These are phyloP conservation scores for Melastoma malabathricum DNA, from an alignment of 345 rosid genomes.

Conservation along the genomic window DNA sequence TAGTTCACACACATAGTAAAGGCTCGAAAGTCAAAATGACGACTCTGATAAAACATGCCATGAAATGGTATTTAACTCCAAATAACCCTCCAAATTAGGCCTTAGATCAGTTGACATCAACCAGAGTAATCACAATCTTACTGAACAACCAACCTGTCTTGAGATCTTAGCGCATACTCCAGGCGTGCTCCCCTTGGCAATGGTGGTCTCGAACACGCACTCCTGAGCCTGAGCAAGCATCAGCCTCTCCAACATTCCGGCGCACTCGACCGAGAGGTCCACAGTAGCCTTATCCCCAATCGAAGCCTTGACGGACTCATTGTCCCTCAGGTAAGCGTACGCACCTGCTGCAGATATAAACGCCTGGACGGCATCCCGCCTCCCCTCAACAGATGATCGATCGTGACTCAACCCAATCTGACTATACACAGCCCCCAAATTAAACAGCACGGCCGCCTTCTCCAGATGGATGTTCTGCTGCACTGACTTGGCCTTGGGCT, in stretches of 20 bases:
- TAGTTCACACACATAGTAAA: too few relatives aligned
- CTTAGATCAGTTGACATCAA: too few relatives aligned
- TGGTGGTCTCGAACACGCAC: conserved; percentile 89
- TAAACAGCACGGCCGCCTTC: conserved; percentile 83
- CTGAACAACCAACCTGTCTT: conserved; percentile 52
- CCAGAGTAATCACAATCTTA: too few relatives aligned
- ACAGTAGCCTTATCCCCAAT: conserved; percentile 64
- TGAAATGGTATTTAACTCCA: not conserved
- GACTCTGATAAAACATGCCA: not conserved
- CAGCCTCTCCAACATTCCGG: conserved; percentile 82
- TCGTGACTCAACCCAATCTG: conserved; percentile 78
- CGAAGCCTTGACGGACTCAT: conserved; percentile 61
- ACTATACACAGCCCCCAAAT: conserved; percentile 73
- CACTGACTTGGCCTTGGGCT: conserved; percentile 63
- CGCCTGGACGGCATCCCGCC: conserved; percentile 82
- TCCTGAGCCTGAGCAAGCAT: conserved; percentile 98
- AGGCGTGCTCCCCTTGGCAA: conserved; percentile 92
- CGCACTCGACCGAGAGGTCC: conserved; percentile 80
- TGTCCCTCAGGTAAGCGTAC: conserved; percentile 60
- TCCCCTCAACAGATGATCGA: conserved; percentile 67
- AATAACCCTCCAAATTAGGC: too few relatives aligned
- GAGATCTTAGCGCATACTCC: conserved; percentile 92
- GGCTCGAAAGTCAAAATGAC: too few relatives aligned
- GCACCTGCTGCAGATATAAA: conserved; percentile 83
- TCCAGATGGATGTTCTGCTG: conserved; percentile 91